These are phyloP conservation scores for Saccharomyces eubayanus DNA, from an alignment of 805 yeast species.

Conservation along the genomic window DNA sequence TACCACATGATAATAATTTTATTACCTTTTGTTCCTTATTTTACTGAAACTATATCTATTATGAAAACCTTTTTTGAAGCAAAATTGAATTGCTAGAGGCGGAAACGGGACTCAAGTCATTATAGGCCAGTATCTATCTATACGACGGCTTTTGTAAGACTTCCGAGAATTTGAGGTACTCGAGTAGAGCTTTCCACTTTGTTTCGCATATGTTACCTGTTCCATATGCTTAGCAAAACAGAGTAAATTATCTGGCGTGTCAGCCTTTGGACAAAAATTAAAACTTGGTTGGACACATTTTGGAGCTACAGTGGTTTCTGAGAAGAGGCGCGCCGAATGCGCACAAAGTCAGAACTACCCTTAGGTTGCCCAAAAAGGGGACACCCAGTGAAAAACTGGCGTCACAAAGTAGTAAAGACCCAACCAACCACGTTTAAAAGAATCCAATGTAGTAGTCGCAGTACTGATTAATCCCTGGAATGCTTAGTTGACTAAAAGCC, in stretches of 20 bases:
- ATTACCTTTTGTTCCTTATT: not conserved
- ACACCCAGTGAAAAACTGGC: not conserved
- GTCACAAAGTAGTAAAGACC: not conserved
- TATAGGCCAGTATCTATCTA: too few relatives aligned
- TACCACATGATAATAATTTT: not conserved
- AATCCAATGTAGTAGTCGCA: not conserved
- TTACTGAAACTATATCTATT: not conserved
- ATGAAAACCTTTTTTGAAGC: too few relatives aligned
- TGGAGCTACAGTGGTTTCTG: not conserved
- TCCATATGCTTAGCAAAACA: not conserved
- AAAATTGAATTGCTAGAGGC: too few relatives aligned
- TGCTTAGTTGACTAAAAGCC: too few relatives aligned
- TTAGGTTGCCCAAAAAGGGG: not conserved
- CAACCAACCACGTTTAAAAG: not conserved
- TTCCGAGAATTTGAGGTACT: not conserved
- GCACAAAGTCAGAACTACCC: too few relatives aligned
- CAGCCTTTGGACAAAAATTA: not conserved
- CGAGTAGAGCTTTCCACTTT: not conserved
- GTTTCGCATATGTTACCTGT: not conserved
- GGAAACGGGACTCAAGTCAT: too few relatives aligned
- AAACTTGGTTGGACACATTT: not conserved
- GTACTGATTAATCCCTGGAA: too few relatives aligned
- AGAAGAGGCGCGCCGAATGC: not conserved
- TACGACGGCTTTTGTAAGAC: not conserved
- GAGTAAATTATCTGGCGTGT: not conserved